Evolutionary conservation across 1,139 yeast species (phyloP), one percentile per base, ranked within the genome.

Genomic region (Candida sanyaensis): DNA sequence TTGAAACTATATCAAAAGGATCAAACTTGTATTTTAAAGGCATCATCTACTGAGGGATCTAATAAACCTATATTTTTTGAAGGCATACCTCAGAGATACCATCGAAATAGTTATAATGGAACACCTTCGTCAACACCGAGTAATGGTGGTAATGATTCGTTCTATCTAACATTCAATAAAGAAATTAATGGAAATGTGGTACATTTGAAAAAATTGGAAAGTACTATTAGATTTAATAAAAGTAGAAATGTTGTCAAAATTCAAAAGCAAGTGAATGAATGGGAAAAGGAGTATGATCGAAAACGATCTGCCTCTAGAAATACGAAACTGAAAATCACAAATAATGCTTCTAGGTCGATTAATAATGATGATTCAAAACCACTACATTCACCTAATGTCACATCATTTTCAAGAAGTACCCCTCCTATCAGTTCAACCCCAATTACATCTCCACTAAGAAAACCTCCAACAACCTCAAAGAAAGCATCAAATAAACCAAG

Each of bases 151-250:
- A 58, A 59, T 30, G 74, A 71, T 36, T 62, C 73, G 23, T 73
- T 61, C 55, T 73, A 63, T 54, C 58, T 74, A 30, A 56, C 70
- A 3, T 59, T 42, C 38, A 41, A 42, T 37, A 51, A 44, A 29
- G 45, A 56, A 29, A 56, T 53, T 11, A 45, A 51, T 38, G 56
- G 53, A 23, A 41, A 32, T 12, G 37, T 44, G 10, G 61, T 68
- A 3, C 56, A 56, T 47, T 52, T 69, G 49, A 54, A 64, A 45
- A 61, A 62, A 40, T 59, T 74, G 47, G 59, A 59, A 40, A 64
- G 61, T 47, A 69, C 76, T 10, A 65, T 72, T 23, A 55, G 76
- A 37, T 68, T 73, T 41, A 71, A 66, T 56, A 72, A 70, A 52
- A 64, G 75, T 28, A 51, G 78, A 45, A 72, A 72, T 50, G 65